Evolutionary conservation across 169 alveolate genomes (phyloP), one percentile per base, ranked within the genome.

Genomic region (Haemoproteus tartakovskyi): DNA sequence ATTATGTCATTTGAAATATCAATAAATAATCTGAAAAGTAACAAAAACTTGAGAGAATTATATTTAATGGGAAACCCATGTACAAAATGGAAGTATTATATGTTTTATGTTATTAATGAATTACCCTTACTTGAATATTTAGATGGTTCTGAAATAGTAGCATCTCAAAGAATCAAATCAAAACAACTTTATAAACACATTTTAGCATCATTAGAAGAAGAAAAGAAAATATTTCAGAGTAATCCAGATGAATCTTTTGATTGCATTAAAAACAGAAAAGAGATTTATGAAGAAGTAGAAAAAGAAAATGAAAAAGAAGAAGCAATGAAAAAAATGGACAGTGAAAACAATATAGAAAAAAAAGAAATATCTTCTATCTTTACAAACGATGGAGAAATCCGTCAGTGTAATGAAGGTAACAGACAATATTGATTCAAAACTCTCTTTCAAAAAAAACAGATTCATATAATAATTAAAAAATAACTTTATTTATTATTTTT

Each of bases 11-110:
- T 94, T 38, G 92, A 91, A 80, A 87, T 79, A 57, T 87, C 94
- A 27, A 50, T 91, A 14, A 87, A 79, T 12, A 79, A 91, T 70
- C 60, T 91, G 12, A 61, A 87, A 22, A 82, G 81, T 50, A 88
- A 85, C 30, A 85, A 67, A 24, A 51, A 80, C 29, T 37, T 91
- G 9, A 87, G 83, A 48, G 95, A 94, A 61, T 78, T 92, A 2
- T 90, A 90, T 64, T 51, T 94, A 3, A 92, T 95, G 46, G 97
- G 97, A 18, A 94, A 94, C 79, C 97, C 95, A 14, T 89, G 95
- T 41, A 85, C 92, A 27, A 90, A 79, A 60, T 94, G 95, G 94
- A 50, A 67, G 41, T 87, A 86, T 14, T 87, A 81, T 60, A 87
- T 86, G 50, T 85, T 80, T 5, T 89, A 85, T 60, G 79, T 88